Evolutionary conservation across 2,329 filamentous ascomycete species (phyloP).

Genomic region (Curvularia verruculosa): DNA sequence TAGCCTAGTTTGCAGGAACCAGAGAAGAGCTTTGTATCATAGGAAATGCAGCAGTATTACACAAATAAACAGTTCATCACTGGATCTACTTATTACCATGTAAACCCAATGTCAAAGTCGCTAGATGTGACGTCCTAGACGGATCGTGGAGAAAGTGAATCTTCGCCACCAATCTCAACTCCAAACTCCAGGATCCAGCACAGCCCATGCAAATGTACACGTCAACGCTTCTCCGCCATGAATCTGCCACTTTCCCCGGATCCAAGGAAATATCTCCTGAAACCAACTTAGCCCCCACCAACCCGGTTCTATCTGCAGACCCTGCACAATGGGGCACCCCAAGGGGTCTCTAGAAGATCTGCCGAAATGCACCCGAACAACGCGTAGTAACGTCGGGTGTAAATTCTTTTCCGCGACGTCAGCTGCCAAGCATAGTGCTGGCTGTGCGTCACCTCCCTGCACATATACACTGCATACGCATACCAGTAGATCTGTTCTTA

Average conservation of each 20-base stretch:
- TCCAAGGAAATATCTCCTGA: neutral
- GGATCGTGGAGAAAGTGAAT: neutral
- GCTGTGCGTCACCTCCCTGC: neutral
- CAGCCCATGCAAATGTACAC: neutral
- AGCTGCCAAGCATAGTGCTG: neutral
- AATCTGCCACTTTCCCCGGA: neutral
- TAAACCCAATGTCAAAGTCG: neutral
- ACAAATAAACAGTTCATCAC: neutral
- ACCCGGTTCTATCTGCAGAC: neutral
- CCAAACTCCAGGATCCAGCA: neutral
- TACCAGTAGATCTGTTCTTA: neutral
- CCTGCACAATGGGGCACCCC: neutral
- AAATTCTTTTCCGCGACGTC: neutral
- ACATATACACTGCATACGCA: neutral
- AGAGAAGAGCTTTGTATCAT: neutral
- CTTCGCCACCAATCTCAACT: neutral
- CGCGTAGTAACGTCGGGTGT: neutral
- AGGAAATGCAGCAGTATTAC: neutral
- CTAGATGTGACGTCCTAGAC: neutral
- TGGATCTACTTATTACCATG: neutral
- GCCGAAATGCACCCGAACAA: neutral
- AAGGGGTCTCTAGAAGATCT: neutral
- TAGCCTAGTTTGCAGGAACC: neutral
- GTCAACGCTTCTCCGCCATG: too few species aligned
- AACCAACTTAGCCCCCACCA: neutral